A percentile compares a stretch with the other conserved stretches of the same genome.
These are phyloP conservation scores for Acidiella bohemica DNA, from an alignment of 495 filamentous ascomycete species.

Conservation along the genomic window DNA sequence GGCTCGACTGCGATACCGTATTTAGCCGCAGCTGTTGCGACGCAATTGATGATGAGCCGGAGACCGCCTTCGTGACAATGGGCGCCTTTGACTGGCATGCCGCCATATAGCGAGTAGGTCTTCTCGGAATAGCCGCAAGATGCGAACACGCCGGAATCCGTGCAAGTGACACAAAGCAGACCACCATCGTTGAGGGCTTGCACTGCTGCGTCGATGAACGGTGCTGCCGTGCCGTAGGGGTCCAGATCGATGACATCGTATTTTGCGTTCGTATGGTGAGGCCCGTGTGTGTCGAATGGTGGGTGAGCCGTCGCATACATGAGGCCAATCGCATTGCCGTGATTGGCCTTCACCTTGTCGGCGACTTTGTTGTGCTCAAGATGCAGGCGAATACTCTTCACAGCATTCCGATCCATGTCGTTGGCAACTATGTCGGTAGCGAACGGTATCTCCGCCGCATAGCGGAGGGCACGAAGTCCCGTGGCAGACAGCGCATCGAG, in stretches of 20 bases:
- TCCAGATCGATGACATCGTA: conserved; percentile 96
- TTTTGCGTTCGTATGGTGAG: conserved; percentile 25
- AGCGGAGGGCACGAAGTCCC: conserved; percentile 80
- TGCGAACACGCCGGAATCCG: conserved; percentile 86
- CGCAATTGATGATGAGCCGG: conserved; percentile 64
- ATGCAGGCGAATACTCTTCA: conserved; percentile 67
- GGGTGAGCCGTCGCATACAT: conserved; percentile 54
- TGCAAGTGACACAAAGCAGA: conserved; percentile 89
- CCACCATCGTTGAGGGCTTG: conserved; percentile 75
- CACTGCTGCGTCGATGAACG: conserved; percentile 81
- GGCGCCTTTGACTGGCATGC: conserved; percentile 65
- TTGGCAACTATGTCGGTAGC: conserved; percentile 75
- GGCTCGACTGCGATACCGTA: conserved; percentile 91
- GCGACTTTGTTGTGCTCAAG: conserved; percentile 65
- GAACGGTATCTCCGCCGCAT: conserved; percentile 78
- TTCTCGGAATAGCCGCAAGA: conserved; percentile 90
- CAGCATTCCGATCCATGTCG: conserved; percentile 66
- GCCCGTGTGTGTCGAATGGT: conserved; percentile 11
- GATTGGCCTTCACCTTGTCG: conserved; percentile 55
- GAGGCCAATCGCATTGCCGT: conserved; percentile 70
- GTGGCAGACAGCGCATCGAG: conserved; percentile 93
- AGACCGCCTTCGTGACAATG: conserved; percentile 84
- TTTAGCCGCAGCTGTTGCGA: conserved; percentile 63
- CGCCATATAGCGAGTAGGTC: conserved; percentile 79
- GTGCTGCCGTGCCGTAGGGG: conserved; percentile 82